Evolutionary conservation across 352 stramenopile genomes (phyloP), one percentile per base, ranked within the genome.

Genomic region (Pythium brassicae): DNA sequence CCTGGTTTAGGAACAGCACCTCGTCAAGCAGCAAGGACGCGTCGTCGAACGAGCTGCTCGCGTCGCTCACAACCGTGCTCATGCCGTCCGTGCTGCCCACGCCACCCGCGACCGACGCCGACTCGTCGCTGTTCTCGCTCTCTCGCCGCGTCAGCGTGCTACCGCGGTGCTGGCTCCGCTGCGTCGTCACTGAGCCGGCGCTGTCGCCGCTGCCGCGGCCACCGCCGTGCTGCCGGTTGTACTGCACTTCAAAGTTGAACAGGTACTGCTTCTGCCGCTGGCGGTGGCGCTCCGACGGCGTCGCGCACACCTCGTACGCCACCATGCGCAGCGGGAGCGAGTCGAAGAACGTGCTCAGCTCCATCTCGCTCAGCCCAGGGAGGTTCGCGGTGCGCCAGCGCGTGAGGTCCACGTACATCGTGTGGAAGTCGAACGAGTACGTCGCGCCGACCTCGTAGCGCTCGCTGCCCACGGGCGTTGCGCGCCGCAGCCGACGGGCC

Each of bases 341-440:
- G 58, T 90, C 76, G 48, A 93, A 93, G 50, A 95, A 93, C n/a
- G 74, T 77, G 17, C 76, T 73, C 0, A 95, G 65, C 26, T 78
- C 62, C 76, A 95, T 85, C 37, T 87, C 78, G 45, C 71, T 86
- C 15, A 95, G 51, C 1, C 79, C 76, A 0, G 85, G 85, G 5
- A 95, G 59, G 51, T 95, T 95, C 11, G 82, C 70, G 2, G 85
- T 92, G 57, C 87, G 77, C 85, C 85, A 95, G 29, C 71, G 68
- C 10, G 73, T 77, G 57, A 95, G 62, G 55, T 95, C 78, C 44
- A 92, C 82, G 59, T 93, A 93, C 83, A 93, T 93, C 1, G 83
- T 95, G 66, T 95, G 83, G 58, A 95, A 95, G 39, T 95, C 77
- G 66, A 95, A 95, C 52, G 85, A 91, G 60, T 95, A 95, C 32